Evolutionary conservation across 306 rosid species (phyloP).

Genomic region (Ziziphus jujuba): DNA sequence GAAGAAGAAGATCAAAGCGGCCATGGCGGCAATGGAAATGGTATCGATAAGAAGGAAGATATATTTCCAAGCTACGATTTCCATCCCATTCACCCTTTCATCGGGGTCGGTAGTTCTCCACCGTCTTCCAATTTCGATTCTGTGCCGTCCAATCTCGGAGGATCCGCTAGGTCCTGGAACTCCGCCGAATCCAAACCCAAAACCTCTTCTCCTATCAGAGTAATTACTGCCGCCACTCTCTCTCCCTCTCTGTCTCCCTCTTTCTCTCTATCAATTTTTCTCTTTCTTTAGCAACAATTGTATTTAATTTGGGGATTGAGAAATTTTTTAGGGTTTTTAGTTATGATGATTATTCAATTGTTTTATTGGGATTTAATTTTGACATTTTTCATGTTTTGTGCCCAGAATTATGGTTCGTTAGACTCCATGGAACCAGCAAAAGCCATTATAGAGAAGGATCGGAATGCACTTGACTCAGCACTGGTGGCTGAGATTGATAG

Average conservation of each 20-base stretch:
- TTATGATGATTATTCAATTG: no score
- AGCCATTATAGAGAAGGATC: slow-evolving; percentile 55
- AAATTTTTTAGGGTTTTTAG: no score
- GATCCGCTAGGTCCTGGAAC: slow-evolving; percentile 49
- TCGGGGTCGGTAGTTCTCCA: slow-evolving; percentile 24
- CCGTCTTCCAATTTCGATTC: slow-evolving; percentile 39
- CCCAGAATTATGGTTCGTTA: slow-evolving; percentile 68
- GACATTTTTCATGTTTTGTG: not conserved
- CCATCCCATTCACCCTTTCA: slow-evolving; percentile 70
- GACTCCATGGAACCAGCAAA: slow-evolving; percentile 69
- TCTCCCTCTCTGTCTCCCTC: no score
- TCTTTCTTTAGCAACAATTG: not conserved
- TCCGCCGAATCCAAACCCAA: slow-evolving; percentile 51
- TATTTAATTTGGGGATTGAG: no score
- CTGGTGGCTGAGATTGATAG: slow-evolving; percentile 74
- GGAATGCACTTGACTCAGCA: slow-evolving; percentile 38
- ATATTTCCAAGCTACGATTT: slow-evolving; percentile 84
- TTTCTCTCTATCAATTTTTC: slow-evolving; percentile 2
- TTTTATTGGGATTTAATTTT: no score
- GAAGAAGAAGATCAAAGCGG: slow-evolving; percentile 30
- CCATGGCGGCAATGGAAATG: slow-evolving; percentile 37
- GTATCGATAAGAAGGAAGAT: slow-evolving; percentile 42
- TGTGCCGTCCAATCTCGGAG: slow-evolving; percentile 31
- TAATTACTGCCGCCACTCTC: slow-evolving; percentile 16
- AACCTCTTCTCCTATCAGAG: slow-evolving; percentile 45